These are phyloP conservation scores for Cnidoscolus chayamansa DNA, from an alignment of 441 rosid species.

Conservation along the genomic window DNA sequence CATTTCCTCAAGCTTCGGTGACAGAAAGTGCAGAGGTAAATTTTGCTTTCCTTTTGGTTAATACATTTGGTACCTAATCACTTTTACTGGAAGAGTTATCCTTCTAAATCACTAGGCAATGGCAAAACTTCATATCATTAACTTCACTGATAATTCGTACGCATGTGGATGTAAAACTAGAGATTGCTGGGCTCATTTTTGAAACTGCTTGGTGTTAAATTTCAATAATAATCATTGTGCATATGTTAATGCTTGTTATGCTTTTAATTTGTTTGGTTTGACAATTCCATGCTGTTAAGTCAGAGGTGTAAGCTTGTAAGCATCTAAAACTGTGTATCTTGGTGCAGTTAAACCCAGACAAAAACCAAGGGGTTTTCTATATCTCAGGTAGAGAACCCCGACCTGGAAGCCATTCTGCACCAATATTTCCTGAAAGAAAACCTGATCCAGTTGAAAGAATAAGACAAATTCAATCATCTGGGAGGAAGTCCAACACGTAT, in stretches of 20 bases:
- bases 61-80: neutral
- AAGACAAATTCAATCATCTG: conserved; percentile 47
- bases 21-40: conserved; percentile 51
- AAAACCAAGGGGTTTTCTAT: conserved; percentile 42
- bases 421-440: conserved; percentile 75
- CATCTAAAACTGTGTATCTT: conserved; percentile 9
- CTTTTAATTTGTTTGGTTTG: neutral
- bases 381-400: conserved; percentile 42
- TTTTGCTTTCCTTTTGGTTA: conserved; percentile 19
- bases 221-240: neutral
- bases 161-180: neutral
- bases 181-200: neutral
- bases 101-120: neutral
- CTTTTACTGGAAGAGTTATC: neutral
- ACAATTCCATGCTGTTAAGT: neutral
- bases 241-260: neutral
- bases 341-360: conserved; percentile 51
- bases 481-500: conserved; percentile 51
- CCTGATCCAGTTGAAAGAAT: conserved; percentile 54
- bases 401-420: conserved; percentile 79
- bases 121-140: neutral
- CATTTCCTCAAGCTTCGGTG: conserved; percentile 43
- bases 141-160: neutral
- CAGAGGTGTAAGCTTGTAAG: neutral
- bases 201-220: neutral